These are phyloP conservation scores for Stachybotrys echinatus DNA, from an alignment of 2,329 filamentous ascomycete species.

Conservation along the genomic window DNA sequence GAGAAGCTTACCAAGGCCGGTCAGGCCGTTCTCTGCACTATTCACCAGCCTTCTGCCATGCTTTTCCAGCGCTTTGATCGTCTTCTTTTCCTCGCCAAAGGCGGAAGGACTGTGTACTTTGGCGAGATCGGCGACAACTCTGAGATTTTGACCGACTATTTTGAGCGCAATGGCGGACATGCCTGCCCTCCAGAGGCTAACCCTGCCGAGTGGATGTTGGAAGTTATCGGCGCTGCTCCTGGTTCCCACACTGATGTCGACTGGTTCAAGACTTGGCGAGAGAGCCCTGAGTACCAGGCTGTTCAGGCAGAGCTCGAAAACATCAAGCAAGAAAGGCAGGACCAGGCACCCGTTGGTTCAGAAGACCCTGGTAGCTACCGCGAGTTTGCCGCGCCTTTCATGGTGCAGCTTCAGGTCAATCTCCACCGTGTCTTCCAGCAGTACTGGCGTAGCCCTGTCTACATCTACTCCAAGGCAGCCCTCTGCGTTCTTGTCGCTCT, in stretches of 20 bases:
- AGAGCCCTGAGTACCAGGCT: conserved; percentile 20
- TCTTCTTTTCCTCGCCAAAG: conserved; percentile 53
- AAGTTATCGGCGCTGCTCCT: conserved; percentile 37
- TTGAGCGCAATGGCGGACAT: conserved; percentile 55
- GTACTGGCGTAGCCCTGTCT: conserved; percentile 43
- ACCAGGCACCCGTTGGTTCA: not conserved
- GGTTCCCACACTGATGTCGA: conserved; percentile 38
- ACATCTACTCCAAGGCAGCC: conserved; percentile 52
- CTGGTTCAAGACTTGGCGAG: conserved; percentile 29
- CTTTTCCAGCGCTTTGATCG: conserved; percentile 50
- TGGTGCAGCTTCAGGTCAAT: conserved; percentile 25
- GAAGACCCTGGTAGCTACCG: conserved; percentile 15
- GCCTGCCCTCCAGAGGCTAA: conserved; percentile 51
- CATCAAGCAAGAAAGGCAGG: conserved; percentile 2
- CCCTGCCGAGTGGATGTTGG: conserved; percentile 65
- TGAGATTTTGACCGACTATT: conserved; percentile 49
- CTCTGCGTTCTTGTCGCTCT: conserved; percentile 13
- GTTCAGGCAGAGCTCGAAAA: conserved; percentile 27
- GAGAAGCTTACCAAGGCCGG: conserved; percentile 49
- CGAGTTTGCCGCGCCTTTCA: conserved; percentile 23
- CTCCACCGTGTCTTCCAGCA: conserved; percentile 28
- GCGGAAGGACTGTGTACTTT: conserved; percentile 61
- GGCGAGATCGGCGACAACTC: conserved; percentile 56
- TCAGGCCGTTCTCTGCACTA: conserved; percentile 44
- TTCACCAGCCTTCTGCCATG: conserved; percentile 45